These are phyloP conservation scores for Candida michaelii DNA, from an alignment of 805 yeast genomes.

Conservation along the genomic window DNA sequence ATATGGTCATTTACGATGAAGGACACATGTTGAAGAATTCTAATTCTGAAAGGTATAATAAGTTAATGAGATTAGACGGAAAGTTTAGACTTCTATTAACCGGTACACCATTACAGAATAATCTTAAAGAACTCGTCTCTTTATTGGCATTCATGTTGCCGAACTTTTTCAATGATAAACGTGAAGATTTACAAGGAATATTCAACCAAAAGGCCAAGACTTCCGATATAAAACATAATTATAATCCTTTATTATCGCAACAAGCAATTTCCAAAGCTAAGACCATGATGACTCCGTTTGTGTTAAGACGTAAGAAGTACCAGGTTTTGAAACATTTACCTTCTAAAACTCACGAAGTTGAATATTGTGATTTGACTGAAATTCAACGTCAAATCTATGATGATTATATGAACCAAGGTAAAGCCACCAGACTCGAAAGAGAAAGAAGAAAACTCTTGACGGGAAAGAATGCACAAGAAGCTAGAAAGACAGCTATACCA, in stretches of 20 bases:
- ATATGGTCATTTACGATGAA: conserved; percentile 92
- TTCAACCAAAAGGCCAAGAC: conserved; percentile 88
- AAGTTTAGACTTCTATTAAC: conserved; percentile 85
- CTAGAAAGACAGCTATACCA: conserved; percentile 33
- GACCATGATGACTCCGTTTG: conserved; percentile 98
- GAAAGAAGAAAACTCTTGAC: conserved; percentile 40
- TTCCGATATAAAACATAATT: conserved; percentile 43
- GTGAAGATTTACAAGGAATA: conserved; percentile 76
- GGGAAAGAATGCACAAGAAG: conserved; percentile 34
- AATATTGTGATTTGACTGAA: conserved; percentile 61
- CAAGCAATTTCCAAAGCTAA: conserved; percentile 93
- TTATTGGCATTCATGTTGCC: conserved; percentile 91
- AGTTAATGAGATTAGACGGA: conserved; percentile 81
- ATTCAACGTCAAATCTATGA: conserved; percentile 62
- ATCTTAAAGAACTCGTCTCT: conserved; percentile 85
- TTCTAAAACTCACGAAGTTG: conserved; percentile 61
- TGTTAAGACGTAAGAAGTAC: conserved; percentile 84
- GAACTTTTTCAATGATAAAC: conserved; percentile 70
- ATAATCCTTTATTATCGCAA: conserved; percentile 80
- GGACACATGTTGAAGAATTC: conserved; percentile 97
- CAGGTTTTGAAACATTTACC: conserved; percentile 93
- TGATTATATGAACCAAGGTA: conserved; percentile 50
- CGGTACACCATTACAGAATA: conserved; percentile 97
- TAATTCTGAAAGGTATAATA: conserved; percentile 78
- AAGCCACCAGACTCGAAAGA: conserved; percentile 41